A percentile compares a stretch with the other conserved stretches of the same genome.
Conservation (phyloP, 108 stramenopile genomes). For the Discostella stelligeroides region DNA sequence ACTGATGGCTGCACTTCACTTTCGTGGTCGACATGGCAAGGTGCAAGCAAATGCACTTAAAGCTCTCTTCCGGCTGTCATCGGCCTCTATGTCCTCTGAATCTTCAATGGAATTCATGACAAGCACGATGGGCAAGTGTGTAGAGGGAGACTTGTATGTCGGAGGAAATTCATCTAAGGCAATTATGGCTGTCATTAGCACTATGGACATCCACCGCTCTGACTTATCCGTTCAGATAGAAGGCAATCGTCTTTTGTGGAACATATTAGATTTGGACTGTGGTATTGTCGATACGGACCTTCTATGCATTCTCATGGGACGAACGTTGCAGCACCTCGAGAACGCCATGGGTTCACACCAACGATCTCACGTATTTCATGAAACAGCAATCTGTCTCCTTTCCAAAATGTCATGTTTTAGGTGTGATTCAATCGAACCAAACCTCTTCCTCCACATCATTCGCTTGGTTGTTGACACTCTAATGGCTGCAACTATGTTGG, state of each 20-base stretch:
- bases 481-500: slow-evolving; percentile 12
- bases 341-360: background rate
- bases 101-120: slow-evolving; percentile 10
- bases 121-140: slow-evolving; percentile 25
- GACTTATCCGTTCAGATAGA: slow-evolving; percentile 15
- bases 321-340: slow-evolving; percentile 13
- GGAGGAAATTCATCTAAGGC: slow-evolving; percentile 15
- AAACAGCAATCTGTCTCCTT: slow-evolving; percentile 26
- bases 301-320: background rate
- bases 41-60: slow-evolving; percentile 28
- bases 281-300: slow-evolving; percentile 8
- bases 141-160: background rate
- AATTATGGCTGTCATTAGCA: slow-evolving; percentile 17
- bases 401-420: slow-evolving; percentile 29
- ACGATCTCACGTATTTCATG: slow-evolving; percentile 9
- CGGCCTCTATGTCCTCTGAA: slow-evolving; percentile 25
- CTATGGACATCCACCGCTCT: slow-evolving; percentile 13
- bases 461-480: background rate
- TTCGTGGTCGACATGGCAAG: slow-evolving; percentile 9
- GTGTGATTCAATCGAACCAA: slow-evolving; percentile 1
- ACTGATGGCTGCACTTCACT: slow-evolving; percentile 20
- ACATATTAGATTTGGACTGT: slow-evolving; percentile 6
- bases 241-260: slow-evolving; percentile 35
- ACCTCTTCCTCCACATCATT: background rate
- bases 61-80: slow-evolving; percentile 34